A percentile compares a stretch with the other conserved stretches of the same genome.
These are phyloP conservation scores for Pholiota conissans DNA, from an alignment of 768 basidiomycete species.

Conservation along the genomic window DNA sequence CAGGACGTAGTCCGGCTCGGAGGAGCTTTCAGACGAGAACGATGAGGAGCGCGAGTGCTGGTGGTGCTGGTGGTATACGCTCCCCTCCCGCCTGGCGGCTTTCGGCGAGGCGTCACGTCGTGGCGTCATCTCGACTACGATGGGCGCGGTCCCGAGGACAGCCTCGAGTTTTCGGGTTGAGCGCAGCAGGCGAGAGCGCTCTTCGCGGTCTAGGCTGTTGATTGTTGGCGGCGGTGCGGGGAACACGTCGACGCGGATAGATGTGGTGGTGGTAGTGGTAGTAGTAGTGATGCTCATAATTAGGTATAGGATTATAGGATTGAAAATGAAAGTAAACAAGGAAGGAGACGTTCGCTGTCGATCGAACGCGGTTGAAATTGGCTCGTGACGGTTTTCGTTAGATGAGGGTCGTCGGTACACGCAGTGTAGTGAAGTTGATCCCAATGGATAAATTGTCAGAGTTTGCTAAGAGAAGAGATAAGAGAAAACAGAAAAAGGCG, in stretches of 20 bases:
- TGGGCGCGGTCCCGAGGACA: constrained; percentile 47
- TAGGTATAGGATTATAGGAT: background rate
- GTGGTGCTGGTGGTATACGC: no score
- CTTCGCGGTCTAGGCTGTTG: constrained; percentile 43
- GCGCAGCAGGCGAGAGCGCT: constrained; percentile 55
- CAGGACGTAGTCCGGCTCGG: constrained; percentile 16
- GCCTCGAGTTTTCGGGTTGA: constrained; percentile 58
- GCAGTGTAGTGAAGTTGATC: no score
- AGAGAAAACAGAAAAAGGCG: no score
- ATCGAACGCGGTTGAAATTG: no score
- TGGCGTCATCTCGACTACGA: constrained; percentile 29
- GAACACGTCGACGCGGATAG: constrained; percentile 6
- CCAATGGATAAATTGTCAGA: no score
- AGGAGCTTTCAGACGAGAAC: constrained; percentile 6
- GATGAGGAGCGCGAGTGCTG: constrained; percentile 15
- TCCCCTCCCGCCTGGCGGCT: constrained; percentile 8
- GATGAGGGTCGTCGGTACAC: no score
- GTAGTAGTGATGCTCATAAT: constrained; percentile 9
- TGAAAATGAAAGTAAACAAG: no score
- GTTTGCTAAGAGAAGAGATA: no score
- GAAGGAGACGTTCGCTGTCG: no score
- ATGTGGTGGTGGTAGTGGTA: constrained; percentile 3
- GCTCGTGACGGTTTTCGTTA: no score
- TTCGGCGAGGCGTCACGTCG: background rate
- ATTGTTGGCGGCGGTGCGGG: constrained; percentile 43